Conservation (phyloP, 345 rosid species). For the Crucihimalaya himalaica region DNA sequence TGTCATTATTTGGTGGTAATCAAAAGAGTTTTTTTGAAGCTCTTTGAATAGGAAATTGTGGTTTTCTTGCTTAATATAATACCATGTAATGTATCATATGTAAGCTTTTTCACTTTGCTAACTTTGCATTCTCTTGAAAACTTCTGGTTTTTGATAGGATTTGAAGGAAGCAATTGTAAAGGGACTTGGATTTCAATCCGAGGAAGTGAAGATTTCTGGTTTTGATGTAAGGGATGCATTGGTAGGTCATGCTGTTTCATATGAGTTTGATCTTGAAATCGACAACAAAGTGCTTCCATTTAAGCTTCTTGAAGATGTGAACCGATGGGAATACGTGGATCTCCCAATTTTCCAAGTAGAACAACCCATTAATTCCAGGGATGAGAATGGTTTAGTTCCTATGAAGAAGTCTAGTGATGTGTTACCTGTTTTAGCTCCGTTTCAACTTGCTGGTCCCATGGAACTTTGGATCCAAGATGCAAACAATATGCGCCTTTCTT, state of each 20-base stretch:
- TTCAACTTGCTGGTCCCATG: conserved; percentile 96
- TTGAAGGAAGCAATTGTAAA: conserved; percentile 87
- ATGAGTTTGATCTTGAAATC: conserved; percentile 75
- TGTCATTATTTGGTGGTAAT: not conserved
- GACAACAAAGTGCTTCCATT: conserved; percentile 71
- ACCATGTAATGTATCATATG: not conserved
- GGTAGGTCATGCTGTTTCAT: conserved; percentile 82
- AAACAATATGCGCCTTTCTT: conserved; percentile 72
- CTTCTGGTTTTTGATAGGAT: conserved; percentile 51
- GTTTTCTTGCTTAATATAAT: not conserved
- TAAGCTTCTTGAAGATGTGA: conserved; percentile 89
- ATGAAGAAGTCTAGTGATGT: conserved; percentile 35
- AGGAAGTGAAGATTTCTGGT: conserved; percentile 73
- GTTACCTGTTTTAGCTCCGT: conserved; percentile 79
- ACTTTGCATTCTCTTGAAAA: not conserved
- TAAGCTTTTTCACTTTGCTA: not conserved
- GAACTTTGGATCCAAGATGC: conserved; percentile 98
- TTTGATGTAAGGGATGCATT: conserved; percentile 81
- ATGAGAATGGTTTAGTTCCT: conserved; percentile 53
- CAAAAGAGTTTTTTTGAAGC: not conserved
- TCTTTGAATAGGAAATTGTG: not conserved
- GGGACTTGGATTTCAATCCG: conserved; percentile 75
- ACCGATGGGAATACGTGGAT: conserved; percentile 86
- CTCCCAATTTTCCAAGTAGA: conserved; percentile 73
- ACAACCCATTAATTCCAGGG: conserved; percentile 36